These are phyloP conservation scores for Leavenworthia alabamica DNA, from an alignment of 345 rosid genomes.

Conservation along the genomic window DNA sequence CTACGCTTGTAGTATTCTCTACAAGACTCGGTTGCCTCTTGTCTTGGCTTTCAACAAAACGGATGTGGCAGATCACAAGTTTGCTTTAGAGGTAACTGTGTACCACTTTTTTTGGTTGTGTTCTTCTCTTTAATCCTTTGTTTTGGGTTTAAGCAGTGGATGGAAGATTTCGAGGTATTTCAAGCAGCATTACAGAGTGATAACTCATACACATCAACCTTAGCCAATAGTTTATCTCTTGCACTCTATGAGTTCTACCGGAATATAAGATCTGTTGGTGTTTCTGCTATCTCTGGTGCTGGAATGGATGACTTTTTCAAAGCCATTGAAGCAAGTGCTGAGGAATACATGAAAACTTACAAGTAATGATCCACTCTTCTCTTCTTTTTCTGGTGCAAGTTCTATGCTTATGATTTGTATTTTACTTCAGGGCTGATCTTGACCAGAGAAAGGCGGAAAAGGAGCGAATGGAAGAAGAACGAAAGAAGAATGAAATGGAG, in stretches of 20 bases:
- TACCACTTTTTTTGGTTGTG: not conserved
- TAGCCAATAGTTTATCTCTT: slow-evolving; percentile 60
- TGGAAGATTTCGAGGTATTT: slow-evolving; percentile 74
- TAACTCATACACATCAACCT: slow-evolving; percentile 50
- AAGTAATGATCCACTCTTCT: slow-evolving; percentile 38
- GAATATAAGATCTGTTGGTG: slow-evolving; percentile 66
- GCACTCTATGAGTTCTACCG: slow-evolving; percentile 62
- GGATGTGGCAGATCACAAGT: slow-evolving; percentile 75
- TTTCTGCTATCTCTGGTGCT: slow-evolving; percentile 75
- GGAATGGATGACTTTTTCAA: slow-evolving; percentile 71
- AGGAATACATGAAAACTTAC: slow-evolving; percentile 67
- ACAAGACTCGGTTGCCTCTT: slow-evolving; percentile 72
- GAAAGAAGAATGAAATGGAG: slow-evolving; percentile 51
- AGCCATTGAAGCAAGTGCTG: slow-evolving; percentile 62
- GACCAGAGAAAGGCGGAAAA: slow-evolving; percentile 73
- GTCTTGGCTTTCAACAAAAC: slow-evolving; percentile 74
- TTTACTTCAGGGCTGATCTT: too few relatives aligned
- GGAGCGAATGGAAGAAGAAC: slow-evolving; percentile 60
- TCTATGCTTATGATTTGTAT: too few relatives aligned
- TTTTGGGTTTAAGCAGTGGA: slow-evolving; percentile 51
- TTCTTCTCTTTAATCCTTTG: not conserved
- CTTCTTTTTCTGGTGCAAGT: too few relatives aligned
- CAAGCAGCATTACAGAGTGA: slow-evolving; percentile 62
- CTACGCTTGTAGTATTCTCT: slow-evolving; percentile 79
- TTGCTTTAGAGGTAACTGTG: slow-evolving; percentile 62